Conservation (phyloP, 1,284 basidiomycete species). For the Trichosporon ovoides region DNA sequence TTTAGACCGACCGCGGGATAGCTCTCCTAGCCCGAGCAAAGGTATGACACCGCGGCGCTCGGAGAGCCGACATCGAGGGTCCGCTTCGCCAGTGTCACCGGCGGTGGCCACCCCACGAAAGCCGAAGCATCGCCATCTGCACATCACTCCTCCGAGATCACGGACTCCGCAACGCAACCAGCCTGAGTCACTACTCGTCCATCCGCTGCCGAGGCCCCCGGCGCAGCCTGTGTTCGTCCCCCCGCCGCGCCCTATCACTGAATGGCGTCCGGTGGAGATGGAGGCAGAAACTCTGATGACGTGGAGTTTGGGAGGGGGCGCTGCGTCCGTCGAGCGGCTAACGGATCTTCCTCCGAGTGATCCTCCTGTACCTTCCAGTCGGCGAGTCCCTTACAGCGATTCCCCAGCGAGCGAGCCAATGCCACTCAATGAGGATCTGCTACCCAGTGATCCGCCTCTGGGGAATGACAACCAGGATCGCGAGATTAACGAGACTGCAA, state of each 20-base stretch:
- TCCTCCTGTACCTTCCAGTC: neutral
- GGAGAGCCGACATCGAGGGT: neutral
- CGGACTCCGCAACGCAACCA: constrained; percentile 13
- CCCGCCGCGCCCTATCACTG: neutral
- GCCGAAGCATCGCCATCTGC: constrained; percentile 17
- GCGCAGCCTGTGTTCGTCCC: constrained; percentile 20
- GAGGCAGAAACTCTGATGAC: constrained; percentile 39
- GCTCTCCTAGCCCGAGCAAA: neutral
- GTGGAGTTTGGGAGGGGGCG: constrained; percentile 28
- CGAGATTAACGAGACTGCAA: constrained; percentile 18
- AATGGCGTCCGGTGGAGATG: constrained; percentile 34
- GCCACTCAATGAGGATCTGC: neutral
- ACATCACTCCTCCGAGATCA: constrained; percentile 28
- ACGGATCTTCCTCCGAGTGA: neutral
- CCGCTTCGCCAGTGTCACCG: neutral
- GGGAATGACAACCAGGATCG: neutral
- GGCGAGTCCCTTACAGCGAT: neutral
- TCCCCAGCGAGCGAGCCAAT: neutral
- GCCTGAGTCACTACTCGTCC: constrained; percentile 25
- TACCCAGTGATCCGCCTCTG: neutral
- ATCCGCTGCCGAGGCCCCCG: constrained; percentile 23
- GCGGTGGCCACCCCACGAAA: constrained; percentile 9
- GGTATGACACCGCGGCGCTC: neutral
- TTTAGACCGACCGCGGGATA: neutral
- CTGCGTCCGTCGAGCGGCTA: neutral